phyloP scores from a whole-genome alignment of 1,139 yeast genomes.

The Casaregolazyma suthepensis region DNA sequence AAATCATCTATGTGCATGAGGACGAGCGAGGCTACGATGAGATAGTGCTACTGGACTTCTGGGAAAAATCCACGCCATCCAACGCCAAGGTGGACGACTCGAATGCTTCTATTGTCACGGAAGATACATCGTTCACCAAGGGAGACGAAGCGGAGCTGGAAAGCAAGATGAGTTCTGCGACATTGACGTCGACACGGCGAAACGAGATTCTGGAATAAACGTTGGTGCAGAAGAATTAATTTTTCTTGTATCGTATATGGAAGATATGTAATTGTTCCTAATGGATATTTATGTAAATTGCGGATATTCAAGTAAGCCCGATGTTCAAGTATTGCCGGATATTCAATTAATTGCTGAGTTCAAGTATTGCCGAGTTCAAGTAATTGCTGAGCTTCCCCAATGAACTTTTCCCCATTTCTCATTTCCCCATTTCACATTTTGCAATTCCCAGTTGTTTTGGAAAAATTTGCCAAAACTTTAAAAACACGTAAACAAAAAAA shows the following conservation, averaged over 20 bases:
- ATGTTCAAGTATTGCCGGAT: too few relatives aligned
- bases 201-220: background rate
- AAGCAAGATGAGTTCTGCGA: background rate
- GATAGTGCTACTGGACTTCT: slow-evolving; percentile 85
- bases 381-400: too few relatives aligned
- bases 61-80: slow-evolving; percentile 36
- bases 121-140: background rate
- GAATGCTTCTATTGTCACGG: background rate
- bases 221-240: background rate
- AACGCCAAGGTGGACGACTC: background rate
- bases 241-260: too few relatives aligned
- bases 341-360: too few relatives aligned
- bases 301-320: too few relatives aligned
- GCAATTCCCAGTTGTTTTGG: background rate
- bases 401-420: background rate
- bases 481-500: background rate
- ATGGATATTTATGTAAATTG: background rate
- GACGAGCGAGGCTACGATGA: slow-evolving; percentile 86
- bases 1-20: slow-evolving; percentile 88
- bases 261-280: background rate
- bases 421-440: background rate
- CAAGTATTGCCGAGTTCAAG: too few relatives aligned
- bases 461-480: background rate
- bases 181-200: background rate
- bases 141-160: background rate